Evolutionary conservation across 345 rosid species (phyloP).

Genomic region (Barbarea vulgaris): DNA sequence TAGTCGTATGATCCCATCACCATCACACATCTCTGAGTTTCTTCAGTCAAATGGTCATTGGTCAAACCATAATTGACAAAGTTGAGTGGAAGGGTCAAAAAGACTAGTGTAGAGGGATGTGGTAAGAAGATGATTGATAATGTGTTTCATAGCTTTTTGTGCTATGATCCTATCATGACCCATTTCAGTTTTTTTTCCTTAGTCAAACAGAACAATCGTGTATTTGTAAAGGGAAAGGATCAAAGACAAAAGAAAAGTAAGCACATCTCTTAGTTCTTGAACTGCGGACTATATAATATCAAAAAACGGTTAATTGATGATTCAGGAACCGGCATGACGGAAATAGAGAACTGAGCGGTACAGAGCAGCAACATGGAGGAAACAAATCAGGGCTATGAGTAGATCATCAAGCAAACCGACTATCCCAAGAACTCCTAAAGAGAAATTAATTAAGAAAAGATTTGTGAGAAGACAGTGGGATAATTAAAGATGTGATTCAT

Average conservation of each 20-base stretch:
- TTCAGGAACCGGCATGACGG: constrained; percentile 74
- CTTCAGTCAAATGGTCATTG: constrained; percentile 24
- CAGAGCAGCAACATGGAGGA: constrained; percentile 84
- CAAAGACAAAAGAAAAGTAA: constrained; percentile 16
- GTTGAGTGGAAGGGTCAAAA: constrained; percentile 27
- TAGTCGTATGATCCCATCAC: constrained; percentile 10
- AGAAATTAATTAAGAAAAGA: neutral
- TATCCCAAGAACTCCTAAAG: constrained; percentile 66
- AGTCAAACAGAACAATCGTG: constrained; percentile 20
- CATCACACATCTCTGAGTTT: neutral
- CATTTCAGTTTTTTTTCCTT: constrained; percentile 24
- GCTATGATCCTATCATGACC: constrained; percentile 3
- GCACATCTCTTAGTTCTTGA: constrained; percentile 9
- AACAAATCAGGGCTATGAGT: constrained; percentile 59
- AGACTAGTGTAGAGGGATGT: neutral
- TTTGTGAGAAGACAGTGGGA: constrained; percentile 15
- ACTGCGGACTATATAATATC: neutral
- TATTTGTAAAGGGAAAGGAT: neutral
- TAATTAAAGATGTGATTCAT: neutral
- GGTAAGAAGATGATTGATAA: neutral
- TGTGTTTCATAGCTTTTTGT: constrained; percentile 6
- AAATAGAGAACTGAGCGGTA: constrained; percentile 80
- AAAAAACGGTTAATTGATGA: constrained; percentile 8
- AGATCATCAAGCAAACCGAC: constrained; percentile 85
- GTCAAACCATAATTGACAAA: neutral